Evolutionary conservation across 345 rosid genomes (phyloP), one percentile per base, ranked within the genome.

Genomic region (Crucihimalaya himalaica): DNA sequence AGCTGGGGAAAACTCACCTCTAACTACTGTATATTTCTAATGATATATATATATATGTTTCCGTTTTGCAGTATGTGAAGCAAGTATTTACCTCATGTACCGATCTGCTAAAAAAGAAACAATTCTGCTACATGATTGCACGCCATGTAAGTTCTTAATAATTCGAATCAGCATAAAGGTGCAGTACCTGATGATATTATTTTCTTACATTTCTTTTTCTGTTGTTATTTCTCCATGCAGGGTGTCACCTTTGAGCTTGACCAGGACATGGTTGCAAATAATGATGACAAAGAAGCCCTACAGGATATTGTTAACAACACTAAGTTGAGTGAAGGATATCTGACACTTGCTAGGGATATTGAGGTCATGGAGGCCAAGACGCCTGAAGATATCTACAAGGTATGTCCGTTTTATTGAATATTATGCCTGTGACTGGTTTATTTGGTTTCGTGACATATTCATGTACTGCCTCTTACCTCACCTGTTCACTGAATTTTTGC

Each of bases 361-460:
- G 98, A 96, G 86, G 99, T 96, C 80, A 89, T 96, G 98, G 99
- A 96, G 82, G 86, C 98, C 61, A 96, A 90, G 76, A 86, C 96
- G 39, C 98, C 96, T 61, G 98, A 96, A 81, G 97, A 96, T 65
- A 86, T 96, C 73, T 96, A 92, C 68, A 96, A 95, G 98, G 99
- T 95, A 34, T 43, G 76, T 67, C 53, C 15, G 28, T 58, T 57
- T 45, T 46, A 18, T 19, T 5, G 12, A 43, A 55, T 34, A 48
- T 27, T 47, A 39, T 31, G 8, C 20, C 19, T 45, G 16, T 42
- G 27, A 28, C 57, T 16, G 20, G 5, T 55, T 64, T 51, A 25
- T 23, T 32, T 78, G 43, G 58, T 59, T 66, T 16, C 14, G 14
- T 15, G 65, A 48, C 51, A 27, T 54, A 53, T 29, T 35, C 54